These are phyloP conservation scores for Plasmodium gallinaceum DNA, from an alignment of 169 alveolate genomes.

Conservation along the genomic window DNA sequence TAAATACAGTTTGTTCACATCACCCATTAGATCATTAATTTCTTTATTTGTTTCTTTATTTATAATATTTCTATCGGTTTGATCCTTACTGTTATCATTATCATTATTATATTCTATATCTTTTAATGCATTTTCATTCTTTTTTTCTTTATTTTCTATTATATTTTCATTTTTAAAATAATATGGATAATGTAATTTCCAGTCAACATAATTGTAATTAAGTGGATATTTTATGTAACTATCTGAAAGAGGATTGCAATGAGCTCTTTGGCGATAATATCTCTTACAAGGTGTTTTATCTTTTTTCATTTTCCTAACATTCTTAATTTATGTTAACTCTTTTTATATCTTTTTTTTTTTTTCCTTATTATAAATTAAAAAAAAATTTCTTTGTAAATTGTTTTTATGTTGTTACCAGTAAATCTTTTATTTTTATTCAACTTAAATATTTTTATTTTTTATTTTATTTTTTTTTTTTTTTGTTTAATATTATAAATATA, in stretches of 20 bases:
- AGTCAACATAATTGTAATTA: constrained; percentile 85
- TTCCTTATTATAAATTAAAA: not conserved
- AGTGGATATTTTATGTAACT: constrained; percentile 86
- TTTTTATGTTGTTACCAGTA: no score
- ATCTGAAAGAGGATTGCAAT: constrained; percentile 92
- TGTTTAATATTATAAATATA: no score
- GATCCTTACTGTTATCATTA: constrained; percentile 7
- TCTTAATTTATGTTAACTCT: not conserved
- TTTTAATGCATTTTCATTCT: not conserved
- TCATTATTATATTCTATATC: not conserved
- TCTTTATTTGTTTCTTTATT: constrained; percentile 2
- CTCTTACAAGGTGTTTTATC: constrained; percentile 48
- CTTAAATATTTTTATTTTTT: no score
- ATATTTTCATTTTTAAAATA: not conserved
- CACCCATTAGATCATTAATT: constrained; percentile 1
- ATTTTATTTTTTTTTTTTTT: no score
- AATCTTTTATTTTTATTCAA: no score
- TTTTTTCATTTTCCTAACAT: constrained; percentile 20
- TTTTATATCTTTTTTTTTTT: not conserved
- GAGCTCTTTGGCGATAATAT: constrained; percentile 77
- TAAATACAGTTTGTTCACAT: not conserved
- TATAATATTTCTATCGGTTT: not conserved
- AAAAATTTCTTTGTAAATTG: not conserved
- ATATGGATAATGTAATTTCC: constrained; percentile 87
- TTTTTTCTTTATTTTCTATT: constrained; percentile 6